Evolutionary conservation across 805 yeast genomes (phyloP).

Genomic region (Candida berthetii): DNA sequence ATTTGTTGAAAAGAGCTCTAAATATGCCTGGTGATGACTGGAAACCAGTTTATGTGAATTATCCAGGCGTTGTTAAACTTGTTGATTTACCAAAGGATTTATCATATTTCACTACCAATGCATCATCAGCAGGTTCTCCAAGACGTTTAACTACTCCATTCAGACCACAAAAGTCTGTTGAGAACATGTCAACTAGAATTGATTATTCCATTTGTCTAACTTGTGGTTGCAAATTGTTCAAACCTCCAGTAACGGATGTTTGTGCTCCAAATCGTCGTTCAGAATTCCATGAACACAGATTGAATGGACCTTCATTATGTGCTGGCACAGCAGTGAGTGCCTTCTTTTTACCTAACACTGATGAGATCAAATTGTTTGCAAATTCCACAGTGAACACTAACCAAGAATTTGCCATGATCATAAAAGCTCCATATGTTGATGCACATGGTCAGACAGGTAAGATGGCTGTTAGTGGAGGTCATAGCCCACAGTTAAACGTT

Average conservation of each 20-base stretch:
- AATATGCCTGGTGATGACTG: background rate
- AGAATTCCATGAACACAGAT: slow-evolving; percentile 25
- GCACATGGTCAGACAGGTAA: slow-evolving; percentile 70
- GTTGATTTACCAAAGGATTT: slow-evolving; percentile 44
- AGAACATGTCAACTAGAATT: slow-evolving; percentile 20
- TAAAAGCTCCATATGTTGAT: slow-evolving; percentile 68
- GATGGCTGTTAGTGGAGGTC: slow-evolving; percentile 47
- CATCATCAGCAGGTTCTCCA: slow-evolving; percentile 6
- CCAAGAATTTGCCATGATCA: slow-evolving; percentile 24
- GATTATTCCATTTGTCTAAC: slow-evolving; percentile 39
- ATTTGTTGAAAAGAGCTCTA: background rate
- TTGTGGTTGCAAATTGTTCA: slow-evolving; percentile 35
- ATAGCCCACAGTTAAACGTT: slow-evolving; percentile 43
- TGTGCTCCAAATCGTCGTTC: slow-evolving; percentile 8
- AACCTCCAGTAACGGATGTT: slow-evolving; percentile 10
- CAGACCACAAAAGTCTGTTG: slow-evolving; percentile 3
- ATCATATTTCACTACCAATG: slow-evolving; percentile 29
- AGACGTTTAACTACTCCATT: slow-evolving; percentile 6
- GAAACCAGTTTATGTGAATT: slow-evolving; percentile 23
- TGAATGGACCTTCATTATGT: slow-evolving; percentile 8
- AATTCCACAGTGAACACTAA: slow-evolving; percentile 14
- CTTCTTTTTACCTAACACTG: slow-evolving; percentile 29
- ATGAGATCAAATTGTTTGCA: slow-evolving; percentile 21
- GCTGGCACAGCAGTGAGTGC: slow-evolving; percentile 23
- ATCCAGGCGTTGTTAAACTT: slow-evolving; percentile 49